Base-by-base conservation (phyloP, 148 eudicot species). In the Agrostemma githago region DNA sequence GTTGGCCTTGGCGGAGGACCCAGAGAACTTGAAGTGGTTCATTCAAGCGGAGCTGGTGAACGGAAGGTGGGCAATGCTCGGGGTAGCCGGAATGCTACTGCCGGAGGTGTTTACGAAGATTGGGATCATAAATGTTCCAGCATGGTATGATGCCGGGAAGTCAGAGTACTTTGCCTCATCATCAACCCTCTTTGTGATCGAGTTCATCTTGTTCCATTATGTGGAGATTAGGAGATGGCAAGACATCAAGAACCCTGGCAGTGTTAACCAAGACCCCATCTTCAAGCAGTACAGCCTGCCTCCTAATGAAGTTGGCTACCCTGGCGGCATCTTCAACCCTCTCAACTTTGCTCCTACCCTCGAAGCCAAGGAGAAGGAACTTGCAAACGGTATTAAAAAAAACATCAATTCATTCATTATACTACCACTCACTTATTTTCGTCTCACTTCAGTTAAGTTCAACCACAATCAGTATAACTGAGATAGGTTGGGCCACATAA, bases 141-240 rank as follows among this genome's bases (percentile, higher is more conserved):
- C 84, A 43, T 92, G 97, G 97, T 96, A 84, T 66, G 97, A 96
- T 38, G 97, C 99, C 6, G 99, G 97, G 1, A 96, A 96, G 57
- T 40, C 77, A 15, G 90, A 92, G 82, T 96, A 92, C 90, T 96
- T 96, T 39, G 99, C 99, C 4, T 92, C 97, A 1, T 90, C 97
- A 11, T 92, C 97, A 3, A 96, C 99, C 57, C 85, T 96, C 4
- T 96, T 96, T 54, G 97, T 96, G 79, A 92, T 96, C 48, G 99
- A 96, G 79, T 92, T 96, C 90, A 92, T 96, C 40, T 77, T 96
- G 82, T 92, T 96, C 84, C 97, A 96, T 78, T 96, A 96, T 63
- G 97, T 92, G 2, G 99, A 96, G 86, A 96, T 96, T 79, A 84
- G 99, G 56, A 85, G 99, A 81, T 96, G 97, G 99, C 99, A 96